These are phyloP conservation scores for Nyssa sinensis DNA, from an alignment of 148 eudicot species.

Conservation along the genomic window DNA sequence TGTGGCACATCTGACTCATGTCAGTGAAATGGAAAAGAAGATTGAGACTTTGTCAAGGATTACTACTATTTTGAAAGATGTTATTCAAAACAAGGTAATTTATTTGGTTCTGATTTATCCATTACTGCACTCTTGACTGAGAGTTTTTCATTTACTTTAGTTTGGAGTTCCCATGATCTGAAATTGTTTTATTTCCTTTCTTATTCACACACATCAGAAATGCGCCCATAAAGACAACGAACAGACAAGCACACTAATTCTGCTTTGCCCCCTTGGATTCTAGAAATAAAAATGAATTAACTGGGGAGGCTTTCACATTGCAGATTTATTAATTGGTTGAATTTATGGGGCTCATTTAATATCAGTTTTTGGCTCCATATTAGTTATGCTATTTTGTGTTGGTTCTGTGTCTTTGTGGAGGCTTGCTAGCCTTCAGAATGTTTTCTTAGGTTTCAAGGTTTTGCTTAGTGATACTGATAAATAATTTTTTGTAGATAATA, in stretches of 20 bases:
- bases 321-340: neutral
- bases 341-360: conserved; percentile 4
- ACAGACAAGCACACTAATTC: neutral
- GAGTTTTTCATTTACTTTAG: neutral
- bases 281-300: neutral
- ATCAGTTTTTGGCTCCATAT: conserved; percentile 1
- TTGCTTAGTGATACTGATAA: too few species aligned
- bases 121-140: neutral
- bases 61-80: conserved; percentile 90
- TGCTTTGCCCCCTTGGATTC: neutral
- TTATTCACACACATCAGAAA: neutral
- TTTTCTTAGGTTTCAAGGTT: neutral
- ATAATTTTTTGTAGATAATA: too few species aligned
- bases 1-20: conserved; percentile 97
- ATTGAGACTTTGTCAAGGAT: conserved; percentile 91
- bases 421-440: neutral
- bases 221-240: neutral
- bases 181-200: neutral
- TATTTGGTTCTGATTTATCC: neutral
- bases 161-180: neutral
- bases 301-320: neutral
- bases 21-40: conserved; percentile 98
- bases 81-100: conserved; percentile 94
- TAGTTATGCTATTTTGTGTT: neutral
- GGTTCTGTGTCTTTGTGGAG: neutral